These are phyloP conservation scores for Alternaria brassicae DNA, from an alignment of 2,329 filamentous ascomycete genomes.

Conservation along the genomic window DNA sequence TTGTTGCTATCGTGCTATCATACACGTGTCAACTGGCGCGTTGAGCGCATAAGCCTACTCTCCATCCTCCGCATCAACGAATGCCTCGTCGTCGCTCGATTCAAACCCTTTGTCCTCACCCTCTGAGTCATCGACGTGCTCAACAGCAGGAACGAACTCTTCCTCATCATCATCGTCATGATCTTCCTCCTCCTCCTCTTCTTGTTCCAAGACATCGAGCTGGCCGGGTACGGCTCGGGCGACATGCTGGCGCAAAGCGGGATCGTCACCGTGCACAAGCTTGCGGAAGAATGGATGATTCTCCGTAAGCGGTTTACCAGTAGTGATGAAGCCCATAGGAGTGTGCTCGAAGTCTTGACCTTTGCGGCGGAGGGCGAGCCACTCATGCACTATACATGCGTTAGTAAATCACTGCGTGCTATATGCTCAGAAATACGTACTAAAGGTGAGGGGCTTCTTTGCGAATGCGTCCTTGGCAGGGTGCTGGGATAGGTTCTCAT, in stretches of 20 bases:
- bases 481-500: conserved; percentile 6
- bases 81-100: conserved; percentile 15
- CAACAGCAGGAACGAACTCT: conserved; percentile 18
- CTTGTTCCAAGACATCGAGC: conserved; percentile 6
- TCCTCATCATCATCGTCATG: conserved; percentile 23
- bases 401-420: conserved; percentile 46
- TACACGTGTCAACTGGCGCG: not conserved
- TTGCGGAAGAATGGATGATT: conserved; percentile 62
- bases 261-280: conserved; percentile 6
- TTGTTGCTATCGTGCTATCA: not conserved
- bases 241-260: conserved; percentile 17
- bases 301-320: conserved; percentile 57
- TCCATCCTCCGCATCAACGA: conserved; percentile 5
- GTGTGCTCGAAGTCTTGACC: conserved; percentile 66
- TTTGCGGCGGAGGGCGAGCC: conserved; percentile 62
- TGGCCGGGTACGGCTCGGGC: conserved; percentile 16
- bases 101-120: conserved; percentile 11
- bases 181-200: conserved; percentile 11
- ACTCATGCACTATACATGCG: conserved; percentile 57
- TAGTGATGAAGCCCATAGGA: conserved; percentile 65
- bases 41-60: not conserved
- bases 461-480: conserved; percentile 23
- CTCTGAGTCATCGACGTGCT: conserved; percentile 26
- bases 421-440: conserved; percentile 11
- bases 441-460: conserved; percentile 39